Evolutionary conservation across 1,284 basidiomycete genomes (phyloP), one percentile per base, ranked within the genome.

Genomic region (Boletellus dicymbophilus): DNA sequence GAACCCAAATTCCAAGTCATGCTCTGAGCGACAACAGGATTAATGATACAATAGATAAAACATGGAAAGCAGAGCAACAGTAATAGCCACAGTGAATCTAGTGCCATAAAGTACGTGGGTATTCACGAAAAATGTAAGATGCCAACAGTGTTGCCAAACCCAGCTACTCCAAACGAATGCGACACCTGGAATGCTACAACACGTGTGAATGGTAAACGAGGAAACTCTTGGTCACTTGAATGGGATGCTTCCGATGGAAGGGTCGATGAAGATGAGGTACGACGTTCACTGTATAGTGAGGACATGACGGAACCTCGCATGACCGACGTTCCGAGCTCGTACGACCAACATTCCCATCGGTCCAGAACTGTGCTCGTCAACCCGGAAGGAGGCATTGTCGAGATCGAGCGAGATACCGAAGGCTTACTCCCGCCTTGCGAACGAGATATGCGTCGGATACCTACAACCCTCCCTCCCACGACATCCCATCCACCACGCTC

Each of bases 91-190:
- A 64, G 34, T 38, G 49, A 34, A 44, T 49, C 40, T 49, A 60
- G 37, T 28, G 31, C 8, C n/a, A 41, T 10, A 1, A 22, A 25
- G 21, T 18, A 15, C 41, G 28, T 33, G 22, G 39, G 42, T n/a
- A n/a, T 39, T 68, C 49, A 65, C 46, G 68, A 67, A 57, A 81
- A 77, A 54, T 70, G 69, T 58, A 91, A 79, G 39, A 87, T 58
- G 25, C 89, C 89, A 46, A 90, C 73, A 3, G 89, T 90, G 63
- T 92, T 92, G 38, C 90, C 90, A 59, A 92, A 88, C 15, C 88
- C 88, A 48, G 84, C 85, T 15, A 90, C 62, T 54, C 76, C 82
- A 60, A 75, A 37, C 23, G 77, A 71, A 34, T 75, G 65, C 20
- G 74, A 70, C 45, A 76, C 71, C 27, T 81, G 63, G 52, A 89